A percentile compares a stretch with the other conserved stretches of the same genome.
phyloP scores from a whole-genome alignment of 495 filamentous ascomycete genomes.

The Chaetomidium leptoderma region DNA sequence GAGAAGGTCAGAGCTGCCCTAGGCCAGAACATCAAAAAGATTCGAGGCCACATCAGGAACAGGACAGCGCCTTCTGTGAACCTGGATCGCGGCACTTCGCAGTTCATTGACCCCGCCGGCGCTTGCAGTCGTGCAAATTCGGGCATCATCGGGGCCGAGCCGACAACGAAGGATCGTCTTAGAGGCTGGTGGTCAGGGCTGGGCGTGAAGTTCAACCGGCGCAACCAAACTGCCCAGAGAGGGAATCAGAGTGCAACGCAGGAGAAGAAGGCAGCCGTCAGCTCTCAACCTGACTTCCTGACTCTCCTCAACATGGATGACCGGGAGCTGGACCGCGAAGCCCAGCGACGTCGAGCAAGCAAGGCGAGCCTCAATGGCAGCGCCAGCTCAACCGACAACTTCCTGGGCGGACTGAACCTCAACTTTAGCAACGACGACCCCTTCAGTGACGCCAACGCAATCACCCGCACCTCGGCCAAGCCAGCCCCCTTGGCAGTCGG shows the following conservation, averaged over 20 bases:
- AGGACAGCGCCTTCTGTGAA: conserved; percentile 44
- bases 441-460: conserved; percentile 44
- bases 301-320: conserved; percentile 39
- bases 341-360: conserved; percentile 29
- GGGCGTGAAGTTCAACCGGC: conserved; percentile 35
- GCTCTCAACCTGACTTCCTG: conserved; percentile 39
- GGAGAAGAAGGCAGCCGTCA: conserved; percentile 18
- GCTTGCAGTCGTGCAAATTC: conserved; percentile 40
- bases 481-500: conserved; percentile 33
- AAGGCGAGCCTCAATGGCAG: conserved; percentile 26
- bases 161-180: conserved; percentile 34
- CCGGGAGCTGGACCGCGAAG: conserved; percentile 33
- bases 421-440: conserved; percentile 32
- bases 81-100: conserved; percentile 48
- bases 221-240: conserved; percentile 22
- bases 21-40: conserved; percentile 34
- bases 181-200: conserved; percentile 43
- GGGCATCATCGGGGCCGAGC: conserved; percentile 12
- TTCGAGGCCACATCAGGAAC: conserved; percentile 37
- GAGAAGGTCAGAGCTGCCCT: conserved; percentile 37
- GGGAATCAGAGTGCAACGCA: conserved; percentile 21
- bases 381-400: conserved; percentile 31
- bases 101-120: conserved; percentile 42
- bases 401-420: conserved; percentile 40
- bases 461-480: conserved; percentile 37